Percentiles rank a stretch among this genome's conserved stretches.
phyloP scores from a whole-genome alignment of 768 basidiomycete species.

The Lentinula guzmanii region DNA sequence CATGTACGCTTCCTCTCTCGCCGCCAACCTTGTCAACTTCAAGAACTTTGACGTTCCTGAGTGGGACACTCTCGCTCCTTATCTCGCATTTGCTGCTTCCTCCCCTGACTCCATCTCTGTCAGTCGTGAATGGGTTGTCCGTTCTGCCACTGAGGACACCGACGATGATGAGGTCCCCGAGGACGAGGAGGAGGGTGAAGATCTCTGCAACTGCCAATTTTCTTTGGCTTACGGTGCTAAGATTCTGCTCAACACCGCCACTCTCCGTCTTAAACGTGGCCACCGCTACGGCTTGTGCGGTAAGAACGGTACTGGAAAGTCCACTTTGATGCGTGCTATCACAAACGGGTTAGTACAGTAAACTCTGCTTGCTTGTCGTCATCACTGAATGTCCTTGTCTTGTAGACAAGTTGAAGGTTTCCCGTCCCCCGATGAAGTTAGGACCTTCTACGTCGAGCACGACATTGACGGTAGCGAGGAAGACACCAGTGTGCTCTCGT shows the following conservation, averaged over 20 bases:
- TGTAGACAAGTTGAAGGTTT: conserved; percentile 89
- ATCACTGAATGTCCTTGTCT: conserved; percentile 24
- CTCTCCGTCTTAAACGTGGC: conserved; percentile 95
- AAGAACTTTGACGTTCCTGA: conserved; percentile 90
- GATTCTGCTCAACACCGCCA: conserved; percentile 94
- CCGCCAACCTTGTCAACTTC: conserved; percentile 79
- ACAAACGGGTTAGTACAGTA: conserved; percentile 58
- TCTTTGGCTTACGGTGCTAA: conserved; percentile 98
- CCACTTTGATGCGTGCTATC: conserved; percentile 89
- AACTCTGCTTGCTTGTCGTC: conserved; percentile 10
- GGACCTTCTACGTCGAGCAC: conserved; percentile 99
- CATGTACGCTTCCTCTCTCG: conserved; percentile 72
- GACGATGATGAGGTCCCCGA: conserved; percentile 66
- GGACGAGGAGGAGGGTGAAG: conserved; percentile 97
- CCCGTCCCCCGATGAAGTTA: conserved; percentile 94
- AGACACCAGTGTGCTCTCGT: conserved; percentile 83
- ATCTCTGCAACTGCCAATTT: conserved; percentile 98
- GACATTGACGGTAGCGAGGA: conserved; percentile 96
- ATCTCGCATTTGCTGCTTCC: conserved; percentile 60
- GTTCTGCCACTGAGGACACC: conserved; percentile 73
- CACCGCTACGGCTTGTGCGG: conserved; percentile 98
- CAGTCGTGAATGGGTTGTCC: conserved; percentile 83
- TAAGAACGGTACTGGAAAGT: conserved; percentile 98
- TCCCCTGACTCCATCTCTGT: conserved; percentile 62
- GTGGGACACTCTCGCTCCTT: conserved; percentile 81